These are phyloP conservation scores for Termitomyces eurrhizus DNA, from an alignment of 768 basidiomycete species.

Conservation along the genomic window DNA sequence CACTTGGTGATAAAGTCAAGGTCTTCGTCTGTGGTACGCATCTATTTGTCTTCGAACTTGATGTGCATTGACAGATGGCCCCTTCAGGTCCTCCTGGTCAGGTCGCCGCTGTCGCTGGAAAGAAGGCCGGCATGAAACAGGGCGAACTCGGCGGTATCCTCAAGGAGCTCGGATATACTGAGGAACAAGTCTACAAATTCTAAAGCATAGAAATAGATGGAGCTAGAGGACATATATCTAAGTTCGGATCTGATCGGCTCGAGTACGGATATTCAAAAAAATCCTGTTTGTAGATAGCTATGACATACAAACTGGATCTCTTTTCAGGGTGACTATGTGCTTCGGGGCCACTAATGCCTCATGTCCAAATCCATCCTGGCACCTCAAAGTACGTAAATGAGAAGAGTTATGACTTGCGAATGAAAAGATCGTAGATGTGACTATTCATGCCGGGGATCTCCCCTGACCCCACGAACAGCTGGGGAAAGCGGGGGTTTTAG, in stretches of 20 bases:
- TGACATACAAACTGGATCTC: not conserved
- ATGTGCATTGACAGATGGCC: conserved; percentile 5
- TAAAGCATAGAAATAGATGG: conserved; percentile 12
- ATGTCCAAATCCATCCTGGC: too few relatives aligned
- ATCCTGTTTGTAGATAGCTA: not conserved
- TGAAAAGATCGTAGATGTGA: too few relatives aligned
- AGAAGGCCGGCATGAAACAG: conserved; percentile 86
- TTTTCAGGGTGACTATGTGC: too few relatives aligned
- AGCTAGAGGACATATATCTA: not conserved
- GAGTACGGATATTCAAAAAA: not conserved
- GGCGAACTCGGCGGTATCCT: conserved; percentile 80
- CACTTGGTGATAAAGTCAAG: conserved; percentile 75
- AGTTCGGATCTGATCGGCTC: not conserved
- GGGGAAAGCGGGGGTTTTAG: too few relatives aligned
- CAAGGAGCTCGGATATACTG: conserved; percentile 81
- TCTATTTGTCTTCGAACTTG: not conserved
- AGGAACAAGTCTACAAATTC: conserved; percentile 64
- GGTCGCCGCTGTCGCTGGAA: conserved; percentile 83
- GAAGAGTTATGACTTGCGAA: too few relatives aligned
- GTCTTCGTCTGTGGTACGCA: conserved; percentile 82
- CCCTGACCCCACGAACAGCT: too few relatives aligned
- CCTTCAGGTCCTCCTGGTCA: conserved; percentile 75
- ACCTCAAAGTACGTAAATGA: too few relatives aligned
- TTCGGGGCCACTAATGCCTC: too few relatives aligned
- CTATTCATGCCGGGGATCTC: too few relatives aligned